phyloP scores from a whole-genome alignment of 2,329 filamentous ascomycete species.

The Colletotrichum sidae region DNA sequence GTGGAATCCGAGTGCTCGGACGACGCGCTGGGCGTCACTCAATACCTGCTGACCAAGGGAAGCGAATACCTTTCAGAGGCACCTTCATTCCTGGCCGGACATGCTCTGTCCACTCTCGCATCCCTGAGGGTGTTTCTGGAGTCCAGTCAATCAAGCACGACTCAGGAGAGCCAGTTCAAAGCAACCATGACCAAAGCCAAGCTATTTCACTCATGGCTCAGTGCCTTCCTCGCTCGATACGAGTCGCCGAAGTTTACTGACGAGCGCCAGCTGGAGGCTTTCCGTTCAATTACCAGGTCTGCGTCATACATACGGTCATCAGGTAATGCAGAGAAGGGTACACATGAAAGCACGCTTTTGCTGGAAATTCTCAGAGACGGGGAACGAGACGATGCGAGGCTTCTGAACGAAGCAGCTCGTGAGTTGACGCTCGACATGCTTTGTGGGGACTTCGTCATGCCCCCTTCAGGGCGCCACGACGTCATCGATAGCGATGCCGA shows the following conservation, averaged over 20 bases:
- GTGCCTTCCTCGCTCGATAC: slow-evolving; percentile 74
- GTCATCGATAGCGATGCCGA: slow-evolving; percentile 75
- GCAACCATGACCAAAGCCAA: slow-evolving; percentile 81
- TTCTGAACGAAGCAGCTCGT: slow-evolving; percentile 78
- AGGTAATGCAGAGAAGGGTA: slow-evolving; percentile 76
- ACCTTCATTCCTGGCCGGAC: slow-evolving; percentile 84
- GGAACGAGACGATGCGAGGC: slow-evolving; percentile 61
- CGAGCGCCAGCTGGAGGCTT: slow-evolving; percentile 64
- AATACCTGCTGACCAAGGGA: slow-evolving; percentile 83
- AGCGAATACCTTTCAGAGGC: slow-evolving; percentile 70
- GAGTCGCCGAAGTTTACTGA: slow-evolving; percentile 64
- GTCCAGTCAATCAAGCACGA: slow-evolving; percentile 81
- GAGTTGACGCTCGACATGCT: slow-evolving; percentile 78
- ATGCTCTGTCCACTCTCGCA: slow-evolving; percentile 81
- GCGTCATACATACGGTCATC: slow-evolving; percentile 75
- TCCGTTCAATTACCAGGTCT: slow-evolving; percentile 75
- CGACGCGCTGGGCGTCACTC: slow-evolving; percentile 86
- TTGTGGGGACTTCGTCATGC: slow-evolving; percentile 78
- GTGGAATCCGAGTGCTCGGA: slow-evolving; percentile 89
- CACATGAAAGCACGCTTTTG: slow-evolving; percentile 83
- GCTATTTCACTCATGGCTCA: slow-evolving; percentile 83
- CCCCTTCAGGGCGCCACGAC: slow-evolving; percentile 67
- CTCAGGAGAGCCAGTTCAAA: slow-evolving; percentile 85
- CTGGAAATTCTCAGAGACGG: slow-evolving; percentile 84
- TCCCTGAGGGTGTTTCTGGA: slow-evolving; percentile 82